Conservation (phyloP, 495 filamentous ascomycete species). For the Aeminium ludgeri region DNA sequence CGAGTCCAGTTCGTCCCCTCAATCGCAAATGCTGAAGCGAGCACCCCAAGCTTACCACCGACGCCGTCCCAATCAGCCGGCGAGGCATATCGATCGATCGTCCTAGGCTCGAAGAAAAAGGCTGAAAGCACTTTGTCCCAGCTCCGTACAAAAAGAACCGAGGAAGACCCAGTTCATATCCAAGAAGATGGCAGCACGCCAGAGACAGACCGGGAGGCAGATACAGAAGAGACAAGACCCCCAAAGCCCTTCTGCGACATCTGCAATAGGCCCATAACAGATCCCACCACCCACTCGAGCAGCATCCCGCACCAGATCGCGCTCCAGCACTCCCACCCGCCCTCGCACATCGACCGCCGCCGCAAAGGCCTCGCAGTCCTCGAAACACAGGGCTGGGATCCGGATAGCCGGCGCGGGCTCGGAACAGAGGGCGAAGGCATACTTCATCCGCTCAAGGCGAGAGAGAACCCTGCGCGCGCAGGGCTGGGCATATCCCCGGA, state of each 20-base stretch:
- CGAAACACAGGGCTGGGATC: constrained; percentile 71
- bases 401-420: constrained; percentile 57
- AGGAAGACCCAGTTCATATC: not conserved
- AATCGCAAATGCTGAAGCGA: constrained; percentile 23
- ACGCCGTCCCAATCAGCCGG: constrained; percentile 32
- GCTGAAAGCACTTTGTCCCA: constrained; percentile 9
- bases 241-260: constrained; percentile 32
- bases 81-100: constrained; percentile 56
- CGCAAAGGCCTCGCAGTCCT: constrained; percentile 62
- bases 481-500: constrained; percentile 43
- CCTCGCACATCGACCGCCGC: constrained; percentile 65
- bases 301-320: constrained; percentile 71
- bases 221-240: not conserved
- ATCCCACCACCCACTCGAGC: constrained; percentile 39
- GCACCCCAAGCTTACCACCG: constrained; percentile 13
- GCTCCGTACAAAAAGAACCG: not conserved
- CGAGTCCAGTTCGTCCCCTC: constrained; percentile 68
- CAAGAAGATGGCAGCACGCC: not conserved
- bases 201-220: not conserved
- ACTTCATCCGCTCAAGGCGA: constrained; percentile 54
- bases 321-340: constrained; percentile 64
- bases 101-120: constrained; percentile 24
- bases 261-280: constrained; percentile 40
- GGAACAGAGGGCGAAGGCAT: constrained; percentile 58
- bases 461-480: constrained; percentile 53